Evolutionary conservation across 345 rosid species (phyloP), one percentile per base, ranked within the genome.

Genomic region (Pugionium cornutum): DNA sequence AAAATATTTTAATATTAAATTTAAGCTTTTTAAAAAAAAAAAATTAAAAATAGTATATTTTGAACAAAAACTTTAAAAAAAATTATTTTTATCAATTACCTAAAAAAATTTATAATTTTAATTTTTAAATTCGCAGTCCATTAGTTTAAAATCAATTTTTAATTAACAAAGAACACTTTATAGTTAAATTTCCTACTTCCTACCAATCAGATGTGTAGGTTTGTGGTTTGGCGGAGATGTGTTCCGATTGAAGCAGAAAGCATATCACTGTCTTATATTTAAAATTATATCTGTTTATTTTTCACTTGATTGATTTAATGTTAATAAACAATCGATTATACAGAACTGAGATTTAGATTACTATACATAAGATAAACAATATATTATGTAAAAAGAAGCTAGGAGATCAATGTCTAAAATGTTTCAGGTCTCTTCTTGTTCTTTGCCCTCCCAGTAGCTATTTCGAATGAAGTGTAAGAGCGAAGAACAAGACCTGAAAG

Each of bases 401-500:
- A 33, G 1, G n/a, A 47, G 29, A 41, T 41, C 9, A 55, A 58
- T 58, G 58, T 58, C 53, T 37, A 67, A 32, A 46, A 66, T 31
- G 57, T 52, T 42, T 74, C 70, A 75, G 35, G 69, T 27, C 69
- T 75, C 69, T 75, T 75, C 73, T 67, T 81, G 55, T 79, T 88
- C 83, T 83, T 83, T 68, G 78, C 83, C 76, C 62, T 73, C 9
- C 53, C 35, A 63, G 29, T 33, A 48, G 39, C 45, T 50, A 82
- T 36, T 44, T 86, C 88, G 0, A 79, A 61, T 44, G 70, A 74
- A 2, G 82, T 76, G 72, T 80, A 77, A 55, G 87, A 76, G 58
- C 76, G 82, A 50, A 45, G 69, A 18, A 87, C 73, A 7, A 84
- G 80, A 70, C 70, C 87, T 18, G 86, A 55, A 9, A 80, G 41